A percentile compares a stretch with the other conserved stretches of the same genome.
Evolutionary conservation across 2,329 filamentous ascomycete genomes (phyloP).

Genomic region (Calonectria montana): DNA sequence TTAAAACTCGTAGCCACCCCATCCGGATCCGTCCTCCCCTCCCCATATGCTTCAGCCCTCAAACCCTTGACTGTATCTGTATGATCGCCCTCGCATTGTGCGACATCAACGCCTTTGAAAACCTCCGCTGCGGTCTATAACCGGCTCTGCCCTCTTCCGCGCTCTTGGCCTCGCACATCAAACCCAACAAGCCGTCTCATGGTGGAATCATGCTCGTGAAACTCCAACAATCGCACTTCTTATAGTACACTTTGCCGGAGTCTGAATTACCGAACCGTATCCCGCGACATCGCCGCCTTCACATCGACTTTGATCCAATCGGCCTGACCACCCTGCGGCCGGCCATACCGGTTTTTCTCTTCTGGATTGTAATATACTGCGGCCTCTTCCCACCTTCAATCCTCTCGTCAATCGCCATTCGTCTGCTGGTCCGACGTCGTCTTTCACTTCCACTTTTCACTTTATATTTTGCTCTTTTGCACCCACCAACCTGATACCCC

Average conservation of each 20-base stretch:
- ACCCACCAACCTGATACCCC: constrained; percentile 47
- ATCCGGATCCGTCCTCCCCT: background rate
- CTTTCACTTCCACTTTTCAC: constrained; percentile 29
- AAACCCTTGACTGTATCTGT: constrained; percentile 29
- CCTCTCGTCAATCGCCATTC: background rate
- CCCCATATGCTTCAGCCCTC: background rate
- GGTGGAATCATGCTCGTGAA: constrained; percentile 48
- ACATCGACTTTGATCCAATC: background rate
- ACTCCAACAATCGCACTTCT: constrained; percentile 60
- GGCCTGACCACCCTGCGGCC: background rate
- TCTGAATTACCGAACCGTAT: constrained; percentile 47
- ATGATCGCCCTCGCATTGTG: constrained; percentile 33
- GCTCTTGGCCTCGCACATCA: background rate
- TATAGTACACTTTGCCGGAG: constrained; percentile 31
- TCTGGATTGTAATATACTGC: constrained; percentile 11
- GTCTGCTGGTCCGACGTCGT: constrained; percentile 27
- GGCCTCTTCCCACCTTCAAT: background rate
- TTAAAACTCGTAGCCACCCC: constrained; percentile 12
- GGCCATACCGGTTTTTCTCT: background rate
- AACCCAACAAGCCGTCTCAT: background rate
- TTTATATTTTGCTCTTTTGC: constrained; percentile 38
- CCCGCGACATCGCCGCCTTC: constrained; percentile 45
- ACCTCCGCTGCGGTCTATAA: background rate
- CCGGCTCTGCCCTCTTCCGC: constrained; percentile 19
- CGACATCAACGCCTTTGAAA: constrained; percentile 29